Conservation (phyloP, 768 basidiomycete genomes). For the Gelatoporia subvermispora region DNA sequence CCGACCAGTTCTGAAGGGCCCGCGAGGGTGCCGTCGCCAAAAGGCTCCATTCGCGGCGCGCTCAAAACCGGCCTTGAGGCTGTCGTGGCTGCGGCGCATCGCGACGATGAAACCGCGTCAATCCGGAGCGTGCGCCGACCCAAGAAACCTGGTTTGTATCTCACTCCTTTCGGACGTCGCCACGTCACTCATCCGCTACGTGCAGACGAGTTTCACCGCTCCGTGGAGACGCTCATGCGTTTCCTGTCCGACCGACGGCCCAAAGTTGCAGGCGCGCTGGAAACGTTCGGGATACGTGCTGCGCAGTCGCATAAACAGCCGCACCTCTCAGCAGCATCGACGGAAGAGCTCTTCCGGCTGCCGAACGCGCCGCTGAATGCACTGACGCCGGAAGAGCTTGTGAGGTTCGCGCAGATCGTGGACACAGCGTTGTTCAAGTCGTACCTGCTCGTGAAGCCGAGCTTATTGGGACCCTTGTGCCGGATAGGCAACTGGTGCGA, state of each 20-base stretch:
- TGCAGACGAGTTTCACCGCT: slow-evolving; percentile 57
- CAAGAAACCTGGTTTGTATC: slow-evolving; percentile 24
- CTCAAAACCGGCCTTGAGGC: slow-evolving; percentile 54
- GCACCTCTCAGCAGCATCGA: slow-evolving; percentile 65
- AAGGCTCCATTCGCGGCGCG: slow-evolving; percentile 37
- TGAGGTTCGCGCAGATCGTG: slow-evolving; percentile 88
- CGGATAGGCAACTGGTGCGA: slow-evolving; percentile 96
- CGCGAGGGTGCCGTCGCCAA: slow-evolving; percentile 16
- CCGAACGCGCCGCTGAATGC: slow-evolving; percentile 70
- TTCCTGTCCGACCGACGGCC: slow-evolving; percentile 90
- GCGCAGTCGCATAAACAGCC: slow-evolving; percentile 64
- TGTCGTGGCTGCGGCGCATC: slow-evolving; percentile 37
- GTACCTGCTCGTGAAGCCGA: slow-evolving; percentile 78
- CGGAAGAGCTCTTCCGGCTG: slow-evolving; percentile 70
- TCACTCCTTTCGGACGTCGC: neutral
- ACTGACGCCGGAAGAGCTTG: slow-evolving; percentile 77
- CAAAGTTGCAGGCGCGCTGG: slow-evolving; percentile 75
- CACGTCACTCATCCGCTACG: neutral
- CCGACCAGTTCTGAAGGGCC: slow-evolving; percentile 16
- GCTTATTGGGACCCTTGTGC: slow-evolving; percentile 80
- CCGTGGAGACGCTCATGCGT: slow-evolving; percentile 82
- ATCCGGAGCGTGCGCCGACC: slow-evolving; percentile 31
- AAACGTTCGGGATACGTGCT: slow-evolving; percentile 62
- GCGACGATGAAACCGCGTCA: slow-evolving; percentile 65
- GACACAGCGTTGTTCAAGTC: slow-evolving; percentile 95